phyloP scores from a whole-genome alignment of 1,139 yeast species.

The Meyerozyma smithsonii region DNA sequence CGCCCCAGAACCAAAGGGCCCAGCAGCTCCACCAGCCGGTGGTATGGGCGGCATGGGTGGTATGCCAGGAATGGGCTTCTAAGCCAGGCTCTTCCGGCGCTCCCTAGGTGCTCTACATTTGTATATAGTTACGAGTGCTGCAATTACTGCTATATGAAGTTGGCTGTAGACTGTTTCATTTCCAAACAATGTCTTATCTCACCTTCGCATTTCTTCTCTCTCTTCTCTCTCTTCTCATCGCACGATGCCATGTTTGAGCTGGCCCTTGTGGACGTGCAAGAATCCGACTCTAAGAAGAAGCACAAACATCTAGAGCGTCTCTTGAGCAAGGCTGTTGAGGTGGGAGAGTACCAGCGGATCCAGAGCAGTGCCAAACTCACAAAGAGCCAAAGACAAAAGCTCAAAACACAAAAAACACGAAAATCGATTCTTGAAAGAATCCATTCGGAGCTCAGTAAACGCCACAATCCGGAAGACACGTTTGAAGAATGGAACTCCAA shows the following conservation, averaged over 20 bases:
- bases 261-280: constrained; percentile 11
- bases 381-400: constrained; percentile 5
- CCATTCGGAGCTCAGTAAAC: constrained; percentile 10
- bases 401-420: not conserved
- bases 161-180: too few species aligned
- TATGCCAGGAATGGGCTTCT: constrained; percentile 30
- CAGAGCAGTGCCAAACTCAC: constrained; percentile 9
- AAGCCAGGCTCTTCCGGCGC: too few species aligned
- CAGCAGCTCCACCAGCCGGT: constrained; percentile 61
- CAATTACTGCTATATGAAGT: not conserved
- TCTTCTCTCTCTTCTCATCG: too few species aligned
- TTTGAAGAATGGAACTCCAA: constrained; percentile 35
- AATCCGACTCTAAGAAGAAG: constrained; percentile 12
- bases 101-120: constrained; percentile 4
- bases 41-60: constrained; percentile 47
- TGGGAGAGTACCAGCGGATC: constrained; percentile 14
- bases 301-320: constrained; percentile 13
- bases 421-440: constrained; percentile 10
- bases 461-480: constrained; percentile 30
- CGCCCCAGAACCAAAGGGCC: constrained; percentile 85
- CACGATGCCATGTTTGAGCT: constrained; percentile 17
- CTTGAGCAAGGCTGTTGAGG: constrained; percentile 18
- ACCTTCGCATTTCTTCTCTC: not conserved
- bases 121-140: constrained; percentile 4
- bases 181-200: not conserved